Base-by-base conservation (phyloP, 140 eudicot species). In the Eryngium alpinum region DNA sequence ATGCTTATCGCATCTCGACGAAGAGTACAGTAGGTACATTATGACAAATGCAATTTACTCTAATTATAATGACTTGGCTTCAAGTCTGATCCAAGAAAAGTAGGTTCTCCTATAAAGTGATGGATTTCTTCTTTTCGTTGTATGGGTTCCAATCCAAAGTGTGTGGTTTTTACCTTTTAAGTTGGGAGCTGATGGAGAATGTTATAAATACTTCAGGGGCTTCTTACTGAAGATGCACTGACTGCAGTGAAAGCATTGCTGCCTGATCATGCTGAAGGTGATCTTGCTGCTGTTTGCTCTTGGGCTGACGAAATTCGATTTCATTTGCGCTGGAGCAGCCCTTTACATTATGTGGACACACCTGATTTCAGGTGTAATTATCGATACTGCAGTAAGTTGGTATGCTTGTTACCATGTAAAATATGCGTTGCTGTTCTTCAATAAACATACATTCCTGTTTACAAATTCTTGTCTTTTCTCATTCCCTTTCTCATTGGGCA, bases 311-410 rank as follows among this genome's bases (percentile, higher is more conserved):
- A 92, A 75, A 84, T 92, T 84, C 84, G 85, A 81, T 85, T 72
- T 86, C 92, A 90, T 81, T 87, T 85, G 84, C 88, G 82, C n/a
- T 96, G 99, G 99, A 96, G 98, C 74, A 88, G 92, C 33, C 83
- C 91, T 53, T 87, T 96, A 83, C 99, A 96, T 85, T 96, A 88
- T 80, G 91, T 96, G 65, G 98, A 96, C 86, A 96, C 98, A 24
- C 99, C 99, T 84, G 99, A 96, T 89, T 96, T 91, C 85, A 86
- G 97, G 86, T 96, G 99, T 85, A 92, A 96, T 79, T 96, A 96
- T 75, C 76, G 89, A 22, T 96, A 96, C 87, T 85, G 92, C 92
- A 89, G 99, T 95, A 95, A 92, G 97, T 84, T 80, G 46, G 28
- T 16, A 43, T 70, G 59, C 72, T 77, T 71, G 10, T 78, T 72